Percentiles rank a stretch among this genome's conserved stretches.
Evolutionary conservation across 495 filamentous ascomycete genomes (phyloP).

Genomic region (Poronia punctata): DNA sequence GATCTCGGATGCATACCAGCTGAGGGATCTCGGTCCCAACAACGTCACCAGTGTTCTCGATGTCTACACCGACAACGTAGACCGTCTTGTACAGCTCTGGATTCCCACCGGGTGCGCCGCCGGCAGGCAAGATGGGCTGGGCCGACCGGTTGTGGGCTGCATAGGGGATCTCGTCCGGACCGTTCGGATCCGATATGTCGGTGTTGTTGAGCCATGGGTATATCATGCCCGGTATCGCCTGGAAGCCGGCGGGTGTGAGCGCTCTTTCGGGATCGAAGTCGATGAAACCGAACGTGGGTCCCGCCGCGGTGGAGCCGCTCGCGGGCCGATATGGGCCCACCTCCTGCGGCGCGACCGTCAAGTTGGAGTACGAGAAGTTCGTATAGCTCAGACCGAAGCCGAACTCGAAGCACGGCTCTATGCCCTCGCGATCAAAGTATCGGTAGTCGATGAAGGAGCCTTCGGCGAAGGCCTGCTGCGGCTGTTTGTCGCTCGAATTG

Average conservation of each 20-base stretch:
- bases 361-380: constrained; percentile 30
- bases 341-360: constrained; percentile 14
- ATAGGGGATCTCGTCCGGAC: constrained; percentile 47
- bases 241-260: constrained; percentile 28
- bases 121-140: constrained; percentile 57
- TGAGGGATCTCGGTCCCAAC: constrained; percentile 53
- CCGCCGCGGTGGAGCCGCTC: constrained; percentile 19
- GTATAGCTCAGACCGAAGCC: constrained; percentile 46
- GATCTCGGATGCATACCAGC: constrained; percentile 38
- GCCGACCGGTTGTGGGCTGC: constrained; percentile 57
- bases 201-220: constrained; percentile 31
- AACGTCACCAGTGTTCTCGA: constrained; percentile 48
- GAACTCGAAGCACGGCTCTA: constrained; percentile 43
- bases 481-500: constrained; percentile 19
- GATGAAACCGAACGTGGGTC: constrained; percentile 26
- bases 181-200: constrained; percentile 19
- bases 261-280: constrained; percentile 23
- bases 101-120: constrained; percentile 78
- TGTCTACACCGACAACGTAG: constrained; percentile 35
- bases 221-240: constrained; percentile 32
- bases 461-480: constrained; percentile 38
- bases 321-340: constrained; percentile 13
- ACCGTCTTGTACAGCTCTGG: constrained; percentile 43
- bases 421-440: constrained; percentile 39
- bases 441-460: constrained; percentile 49